Percentiles rank a stretch among this genome's conserved stretches.
These are phyloP conservation scores for Vicia villosa DNA, from an alignment of 306 rosid genomes.

Conservation along the genomic window DNA sequence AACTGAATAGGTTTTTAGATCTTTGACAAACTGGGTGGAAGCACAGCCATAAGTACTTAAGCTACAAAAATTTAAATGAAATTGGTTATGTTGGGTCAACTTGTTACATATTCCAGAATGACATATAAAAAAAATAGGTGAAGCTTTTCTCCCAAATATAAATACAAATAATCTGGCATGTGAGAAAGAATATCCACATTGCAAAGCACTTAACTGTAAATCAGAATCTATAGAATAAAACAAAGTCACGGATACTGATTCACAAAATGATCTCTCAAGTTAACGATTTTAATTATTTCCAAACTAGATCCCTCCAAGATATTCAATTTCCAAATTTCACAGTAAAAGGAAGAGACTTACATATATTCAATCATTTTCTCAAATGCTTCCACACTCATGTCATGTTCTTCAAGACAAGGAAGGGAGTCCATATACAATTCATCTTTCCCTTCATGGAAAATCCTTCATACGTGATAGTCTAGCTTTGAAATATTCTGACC, in stretches of 20 bases:
- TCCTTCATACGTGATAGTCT: slow-evolving; percentile 79
- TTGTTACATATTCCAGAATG: slow-evolving; percentile 21
- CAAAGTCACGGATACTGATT: slow-evolving; percentile 12
- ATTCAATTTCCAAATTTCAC: slow-evolving; percentile 25
- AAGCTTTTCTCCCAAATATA: not conserved
- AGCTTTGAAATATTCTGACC: slow-evolving; percentile 92
- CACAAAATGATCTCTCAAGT: slow-evolving; percentile 22
- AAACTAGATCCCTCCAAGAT: slow-evolving; percentile 26
- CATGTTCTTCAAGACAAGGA: slow-evolving; percentile 85
- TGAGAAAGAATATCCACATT: slow-evolving; percentile 26
- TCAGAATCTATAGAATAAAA: slow-evolving; percentile 32
- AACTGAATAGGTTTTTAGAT: slow-evolving; percentile 25
- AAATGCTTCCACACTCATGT: slow-evolving; percentile 75
- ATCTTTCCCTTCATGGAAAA: slow-evolving; percentile 72
- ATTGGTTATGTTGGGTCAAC: slow-evolving; percentile 6
- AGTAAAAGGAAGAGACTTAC: slow-evolving; percentile 55
- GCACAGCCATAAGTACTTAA: slow-evolving; percentile 15
- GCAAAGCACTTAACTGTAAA: slow-evolving; percentile 22
- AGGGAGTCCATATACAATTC: slow-evolving; percentile 49
- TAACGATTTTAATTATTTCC: slow-evolving; percentile 1
- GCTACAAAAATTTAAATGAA: not conserved
- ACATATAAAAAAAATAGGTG: not conserved
- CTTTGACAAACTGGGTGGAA: slow-evolving; percentile 19
- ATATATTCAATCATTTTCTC: slow-evolving; percentile 89
- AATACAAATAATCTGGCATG: slow-evolving; percentile 10